These are phyloP conservation scores for Colletotrichum falcatum DNA, from an alignment of 2,329 filamentous ascomycete species.

Conservation along the genomic window DNA sequence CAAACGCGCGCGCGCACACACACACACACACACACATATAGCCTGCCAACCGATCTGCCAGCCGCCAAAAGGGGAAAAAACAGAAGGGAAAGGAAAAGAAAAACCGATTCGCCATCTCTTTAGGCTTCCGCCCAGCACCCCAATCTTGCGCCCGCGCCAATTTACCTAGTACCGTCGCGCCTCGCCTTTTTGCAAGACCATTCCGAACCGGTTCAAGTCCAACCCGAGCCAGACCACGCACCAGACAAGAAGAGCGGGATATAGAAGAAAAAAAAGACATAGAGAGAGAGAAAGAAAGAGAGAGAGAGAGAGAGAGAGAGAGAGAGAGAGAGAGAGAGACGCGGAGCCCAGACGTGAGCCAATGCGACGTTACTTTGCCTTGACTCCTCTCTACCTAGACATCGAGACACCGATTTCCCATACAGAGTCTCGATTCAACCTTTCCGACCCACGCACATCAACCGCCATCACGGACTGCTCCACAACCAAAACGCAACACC, in stretches of 20 bases:
- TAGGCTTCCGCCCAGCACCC: background rate
- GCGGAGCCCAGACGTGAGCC: background rate
- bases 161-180: slow-evolving; percentile 1
- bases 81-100: no score
- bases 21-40: background rate
- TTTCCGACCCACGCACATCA: slow-evolving; percentile 28
- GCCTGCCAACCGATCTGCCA: background rate
- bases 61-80: no score
- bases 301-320: no score
- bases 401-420: slow-evolving; percentile 40
- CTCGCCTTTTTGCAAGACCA: slow-evolving; percentile 10
- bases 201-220: slow-evolving; percentile 13
- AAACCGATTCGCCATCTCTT: background rate
- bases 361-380: slow-evolving; percentile 10
- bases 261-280: background rate
- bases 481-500: slow-evolving; percentile 1
- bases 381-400: slow-evolving; percentile 14
- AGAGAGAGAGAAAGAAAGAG: no score
- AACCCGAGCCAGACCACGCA: slow-evolving; percentile 10
- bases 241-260: slow-evolving; percentile 6
- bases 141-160: background rate
- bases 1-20: background rate
- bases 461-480: slow-evolving; percentile 1
- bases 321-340: background rate
- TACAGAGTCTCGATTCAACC: slow-evolving; percentile 34